These are phyloP conservation scores for Aspergillus tubingensis DNA, from an alignment of 2,329 filamentous ascomycete genomes.

Conservation along the genomic window DNA sequence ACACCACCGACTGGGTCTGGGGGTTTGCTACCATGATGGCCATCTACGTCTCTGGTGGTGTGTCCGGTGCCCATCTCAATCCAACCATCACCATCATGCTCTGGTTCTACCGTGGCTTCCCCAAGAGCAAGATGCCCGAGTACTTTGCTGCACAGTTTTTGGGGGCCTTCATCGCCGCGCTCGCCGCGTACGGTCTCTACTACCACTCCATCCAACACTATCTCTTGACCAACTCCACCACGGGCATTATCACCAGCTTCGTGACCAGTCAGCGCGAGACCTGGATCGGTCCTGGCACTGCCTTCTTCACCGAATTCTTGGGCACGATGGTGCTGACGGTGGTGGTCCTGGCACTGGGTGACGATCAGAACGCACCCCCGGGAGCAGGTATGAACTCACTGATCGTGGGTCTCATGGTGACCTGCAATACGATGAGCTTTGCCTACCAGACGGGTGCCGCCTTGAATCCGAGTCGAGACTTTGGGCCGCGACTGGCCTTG, in stretches of 20 bases:
- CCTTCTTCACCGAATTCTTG: slow-evolving; percentile 53
- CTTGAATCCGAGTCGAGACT: slow-evolving; percentile 54
- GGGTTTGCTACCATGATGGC: slow-evolving; percentile 57
- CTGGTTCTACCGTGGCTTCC: slow-evolving; percentile 56
- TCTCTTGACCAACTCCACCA: slow-evolving; percentile 29
- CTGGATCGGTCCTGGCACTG: slow-evolving; percentile 41
- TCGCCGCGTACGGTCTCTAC: slow-evolving; percentile 50
- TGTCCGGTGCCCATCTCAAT: slow-evolving; percentile 51
- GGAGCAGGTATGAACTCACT: slow-evolving; percentile 56
- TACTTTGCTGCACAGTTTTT: slow-evolving; percentile 57
- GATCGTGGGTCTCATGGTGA: slow-evolving; percentile 49
- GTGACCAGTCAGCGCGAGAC: slow-evolving; percentile 47
- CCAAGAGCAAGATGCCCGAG: slow-evolving; percentile 52
- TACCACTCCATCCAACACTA: slow-evolving; percentile 36
- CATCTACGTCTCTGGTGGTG: slow-evolving; percentile 52
- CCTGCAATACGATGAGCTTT: slow-evolving; percentile 39
- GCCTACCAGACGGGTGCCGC: slow-evolving; percentile 52
- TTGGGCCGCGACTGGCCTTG: slow-evolving; percentile 52
- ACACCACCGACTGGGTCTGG: slow-evolving; percentile 52
- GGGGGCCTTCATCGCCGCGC: slow-evolving; percentile 53
- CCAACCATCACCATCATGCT: slow-evolving; percentile 49
- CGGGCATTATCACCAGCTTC: slow-evolving; percentile 44
- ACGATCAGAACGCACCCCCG: slow-evolving; percentile 51
- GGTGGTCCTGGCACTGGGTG: slow-evolving; percentile 49
- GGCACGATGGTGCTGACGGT: slow-evolving; percentile 46